Percentiles rank a stretch among this genome's conserved stretches.
Conservation (phyloP, 441 rosid species). For the California macrophylla region DNA sequence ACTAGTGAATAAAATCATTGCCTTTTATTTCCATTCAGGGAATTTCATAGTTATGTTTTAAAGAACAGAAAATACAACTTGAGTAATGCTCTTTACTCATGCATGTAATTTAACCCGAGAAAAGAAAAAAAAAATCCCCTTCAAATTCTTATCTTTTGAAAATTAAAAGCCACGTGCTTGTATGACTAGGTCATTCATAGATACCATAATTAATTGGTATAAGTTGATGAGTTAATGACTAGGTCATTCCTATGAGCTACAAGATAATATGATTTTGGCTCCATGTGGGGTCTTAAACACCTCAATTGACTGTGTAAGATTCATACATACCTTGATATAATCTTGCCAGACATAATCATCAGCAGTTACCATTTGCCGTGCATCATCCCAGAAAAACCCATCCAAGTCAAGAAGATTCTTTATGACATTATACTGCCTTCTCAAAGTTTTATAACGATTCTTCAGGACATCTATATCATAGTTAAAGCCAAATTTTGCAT, state of each 20-base stretch:
- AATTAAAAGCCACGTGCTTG: neutral
- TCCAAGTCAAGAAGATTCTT: constrained; percentile 54
- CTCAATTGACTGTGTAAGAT: neutral
- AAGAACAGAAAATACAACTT: neutral
- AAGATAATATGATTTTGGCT: neutral
- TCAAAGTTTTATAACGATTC: constrained; percentile 70
- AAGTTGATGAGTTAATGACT: no score
- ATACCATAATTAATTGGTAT: no score
- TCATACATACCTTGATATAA: constrained; percentile 37
- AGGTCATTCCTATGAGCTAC: no score
- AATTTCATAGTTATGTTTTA: neutral
- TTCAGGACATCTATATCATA: constrained; percentile 62
- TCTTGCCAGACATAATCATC: constrained; percentile 77
- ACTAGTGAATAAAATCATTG: neutral
- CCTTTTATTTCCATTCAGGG: neutral
- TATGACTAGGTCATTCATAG: no score
- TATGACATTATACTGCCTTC: constrained; percentile 57
- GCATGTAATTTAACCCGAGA: neutral
- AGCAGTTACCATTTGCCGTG: constrained; percentile 69
- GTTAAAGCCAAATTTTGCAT: constrained; percentile 51
- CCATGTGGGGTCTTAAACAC: neutral
- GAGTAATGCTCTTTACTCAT: neutral
- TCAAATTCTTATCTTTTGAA: neutral
- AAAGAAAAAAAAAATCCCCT: neutral
- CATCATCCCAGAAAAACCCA: constrained; percentile 70